phyloP scores from a whole-genome alignment of 352 stramenopile species.

The Phytophthora idaei region DNA sequence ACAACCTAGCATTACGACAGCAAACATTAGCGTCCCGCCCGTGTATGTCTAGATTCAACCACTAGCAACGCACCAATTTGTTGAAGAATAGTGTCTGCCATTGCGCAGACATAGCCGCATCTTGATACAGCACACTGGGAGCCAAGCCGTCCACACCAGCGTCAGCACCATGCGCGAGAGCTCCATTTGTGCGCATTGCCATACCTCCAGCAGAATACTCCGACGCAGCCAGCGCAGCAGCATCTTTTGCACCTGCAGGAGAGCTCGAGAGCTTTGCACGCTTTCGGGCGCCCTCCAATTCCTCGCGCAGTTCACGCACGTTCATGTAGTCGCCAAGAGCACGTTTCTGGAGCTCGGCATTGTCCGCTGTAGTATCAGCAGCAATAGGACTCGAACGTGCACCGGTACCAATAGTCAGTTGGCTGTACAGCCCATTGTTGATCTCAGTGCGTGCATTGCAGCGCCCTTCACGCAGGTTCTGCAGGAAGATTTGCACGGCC shows the following conservation, averaged over 20 bases:
- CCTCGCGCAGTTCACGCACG: conserved; percentile 23
- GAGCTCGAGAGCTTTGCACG: conserved; percentile 22
- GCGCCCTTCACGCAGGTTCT: conserved; percentile 71
- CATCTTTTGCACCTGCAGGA: conserved; percentile 11
- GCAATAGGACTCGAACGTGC: conserved; percentile 11
- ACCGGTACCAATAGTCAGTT: conserved; percentile 29
- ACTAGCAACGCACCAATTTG: conserved; percentile 55
- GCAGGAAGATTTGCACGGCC: conserved; percentile 77
- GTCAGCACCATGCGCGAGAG: conserved; percentile 3
- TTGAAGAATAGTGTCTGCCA: conserved; percentile 51
- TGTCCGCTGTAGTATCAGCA: not conserved
- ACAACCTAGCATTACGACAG: conserved; percentile 49
- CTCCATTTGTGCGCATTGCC: conserved; percentile 20
- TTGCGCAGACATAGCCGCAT: conserved; percentile 29
- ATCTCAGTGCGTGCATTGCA: conserved; percentile 79
- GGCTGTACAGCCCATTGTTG: conserved; percentile 59
- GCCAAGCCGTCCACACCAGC: conserved; percentile 19
- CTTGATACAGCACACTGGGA: conserved; percentile 31
- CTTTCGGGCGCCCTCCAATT: conserved; percentile 33
- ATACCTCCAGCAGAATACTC: conserved; percentile 33
- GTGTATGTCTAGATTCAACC: not conserved
- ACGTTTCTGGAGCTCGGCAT: conserved; percentile 37
- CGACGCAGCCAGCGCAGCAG: conserved; percentile 8
- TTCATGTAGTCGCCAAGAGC: conserved; percentile 35
- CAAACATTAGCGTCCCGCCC: not conserved